Base-by-base conservation (phyloP, 441 rosid genomes). In the Kokia cookei region DNA sequence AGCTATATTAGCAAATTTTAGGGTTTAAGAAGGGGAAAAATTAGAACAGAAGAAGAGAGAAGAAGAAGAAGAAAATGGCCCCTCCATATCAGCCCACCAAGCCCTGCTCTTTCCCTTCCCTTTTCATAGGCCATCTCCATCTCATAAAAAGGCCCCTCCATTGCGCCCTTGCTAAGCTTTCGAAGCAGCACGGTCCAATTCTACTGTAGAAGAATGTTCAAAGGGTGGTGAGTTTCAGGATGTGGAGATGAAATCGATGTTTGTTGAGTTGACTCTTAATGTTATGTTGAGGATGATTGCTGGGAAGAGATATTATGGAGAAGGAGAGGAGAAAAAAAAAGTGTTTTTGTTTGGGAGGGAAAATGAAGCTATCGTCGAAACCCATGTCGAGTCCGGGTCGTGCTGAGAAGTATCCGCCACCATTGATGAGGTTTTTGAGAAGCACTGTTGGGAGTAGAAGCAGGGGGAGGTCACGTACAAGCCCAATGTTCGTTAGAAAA, bases 301-400 rank as follows among this genome's bases (percentile, higher is more conserved):
- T 0, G 85, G 86, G 40, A 81, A 82, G 73, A 76, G 86, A 66
- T 84, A 83, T 51, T 80, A 37, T 13, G 82, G 15, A 0, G 83
- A 76, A 8, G 37, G 64, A 11, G 15, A 32, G 26, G 3, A 51
- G 53, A 69, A 10, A 47, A 61, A 17, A 7, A 14, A 57, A 17
- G 13, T 42, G 61, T 29, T 48, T 13, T 26, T 4, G 9, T 4
- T 47, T 26, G 2, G 35, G 7, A 26, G 19, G 6, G 61, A 71
- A 60, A 70, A 87, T 82, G 90, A 90, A 87, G 90, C 63, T 85
- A 7, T 75, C 85, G 0, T 55, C 87, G 17, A 91, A 89, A 80
- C 83, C 95, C 85, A 84, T 81, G n/a, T 87, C 91, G 5, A 93
- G 98, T 81, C 98, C 97, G 81, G 93, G 96, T 74, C 94, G 94